phyloP scores from a whole-genome alignment of 176 grass and related monocot genomes.

The Musa troglodytarum region DNA sequence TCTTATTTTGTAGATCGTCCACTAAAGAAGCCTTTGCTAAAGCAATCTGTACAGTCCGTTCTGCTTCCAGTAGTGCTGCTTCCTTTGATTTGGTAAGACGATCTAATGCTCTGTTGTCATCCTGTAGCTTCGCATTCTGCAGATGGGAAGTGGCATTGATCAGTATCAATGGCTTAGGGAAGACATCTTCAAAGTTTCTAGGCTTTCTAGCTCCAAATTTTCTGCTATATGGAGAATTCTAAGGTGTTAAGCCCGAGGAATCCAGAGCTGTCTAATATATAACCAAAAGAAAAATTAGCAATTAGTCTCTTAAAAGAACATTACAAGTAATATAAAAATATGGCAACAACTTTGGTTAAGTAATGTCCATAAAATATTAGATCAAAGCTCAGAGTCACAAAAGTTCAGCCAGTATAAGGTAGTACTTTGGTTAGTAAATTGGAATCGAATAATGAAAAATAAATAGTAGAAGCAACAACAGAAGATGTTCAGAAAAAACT shows the following conservation, averaged over 20 bases:
- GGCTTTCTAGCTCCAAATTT: too few species aligned
- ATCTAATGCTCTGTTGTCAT: slow-evolving; percentile 70
- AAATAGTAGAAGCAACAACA: background rate
- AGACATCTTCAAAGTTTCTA: background rate
- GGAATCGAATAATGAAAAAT: background rate
- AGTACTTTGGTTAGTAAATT: background rate
- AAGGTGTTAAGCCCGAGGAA: background rate
- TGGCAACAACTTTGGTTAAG: background rate
- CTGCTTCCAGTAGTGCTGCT: slow-evolving; percentile 77
- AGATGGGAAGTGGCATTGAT: slow-evolving; percentile 10
- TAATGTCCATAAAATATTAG: background rate
- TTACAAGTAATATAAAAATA: background rate
- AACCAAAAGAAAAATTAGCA: background rate
- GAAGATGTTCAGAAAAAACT: background rate
- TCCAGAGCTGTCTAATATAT: background rate
- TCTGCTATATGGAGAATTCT: background rate
- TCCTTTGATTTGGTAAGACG: slow-evolving; percentile 82
- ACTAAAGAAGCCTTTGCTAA: slow-evolving; percentile 88
- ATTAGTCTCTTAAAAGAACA: background rate
- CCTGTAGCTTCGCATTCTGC: slow-evolving; percentile 71
- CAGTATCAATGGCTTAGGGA: background rate
- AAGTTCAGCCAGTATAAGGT: background rate
- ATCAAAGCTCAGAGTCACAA: background rate
- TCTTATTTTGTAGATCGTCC: slow-evolving; percentile 93
- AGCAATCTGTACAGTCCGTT: slow-evolving; percentile 80